Evolutionary conservation across 2,329 filamentous ascomycete species (phyloP).

Genomic region (Aaosphaeria pasadenensis): DNA sequence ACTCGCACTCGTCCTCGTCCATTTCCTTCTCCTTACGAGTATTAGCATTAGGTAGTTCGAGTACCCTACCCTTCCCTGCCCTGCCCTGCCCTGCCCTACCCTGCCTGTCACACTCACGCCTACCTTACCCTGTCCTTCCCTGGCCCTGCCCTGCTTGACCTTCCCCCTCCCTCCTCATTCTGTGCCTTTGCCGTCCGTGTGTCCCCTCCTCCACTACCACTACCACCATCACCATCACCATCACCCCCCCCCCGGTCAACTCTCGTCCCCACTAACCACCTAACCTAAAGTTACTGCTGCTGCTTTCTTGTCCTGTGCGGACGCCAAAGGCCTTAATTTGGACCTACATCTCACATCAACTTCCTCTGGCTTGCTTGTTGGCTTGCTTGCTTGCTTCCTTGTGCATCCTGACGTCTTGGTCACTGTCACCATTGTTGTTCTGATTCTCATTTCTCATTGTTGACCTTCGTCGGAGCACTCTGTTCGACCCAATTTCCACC

Average conservation of each 20-base stretch:
- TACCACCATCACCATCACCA: constrained; percentile 8
- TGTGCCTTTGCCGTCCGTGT: constrained; percentile 24
- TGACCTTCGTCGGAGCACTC: too few relatives aligned
- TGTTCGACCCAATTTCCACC: too few relatives aligned
- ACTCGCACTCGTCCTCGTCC: too few relatives aligned
- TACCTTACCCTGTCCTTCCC: neutral
- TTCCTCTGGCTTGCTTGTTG: too few relatives aligned
- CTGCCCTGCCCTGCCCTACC: neutral
- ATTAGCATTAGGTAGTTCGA: too few relatives aligned
- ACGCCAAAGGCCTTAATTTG: constrained; percentile 40
- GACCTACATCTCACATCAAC: constrained; percentile 27
- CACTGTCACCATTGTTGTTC: constrained; percentile 9
- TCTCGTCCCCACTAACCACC: too few relatives aligned
- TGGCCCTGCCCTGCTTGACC: neutral
- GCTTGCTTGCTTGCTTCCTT: constrained; percentile 11
- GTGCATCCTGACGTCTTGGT: neutral
- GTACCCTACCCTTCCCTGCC: neutral
- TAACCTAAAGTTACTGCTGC: too few relatives aligned
- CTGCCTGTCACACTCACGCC: neutral
- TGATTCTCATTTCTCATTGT: too few relatives aligned
- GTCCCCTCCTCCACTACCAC: constrained; percentile 8
- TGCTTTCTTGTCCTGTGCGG: constrained; percentile 7
- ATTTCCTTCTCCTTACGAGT: too few relatives aligned
- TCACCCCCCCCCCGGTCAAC: neutral
- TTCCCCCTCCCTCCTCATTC: neutral